Base-by-base conservation (phyloP, 148 eudicot genomes). In the Nepenthes mirabilis region DNA sequence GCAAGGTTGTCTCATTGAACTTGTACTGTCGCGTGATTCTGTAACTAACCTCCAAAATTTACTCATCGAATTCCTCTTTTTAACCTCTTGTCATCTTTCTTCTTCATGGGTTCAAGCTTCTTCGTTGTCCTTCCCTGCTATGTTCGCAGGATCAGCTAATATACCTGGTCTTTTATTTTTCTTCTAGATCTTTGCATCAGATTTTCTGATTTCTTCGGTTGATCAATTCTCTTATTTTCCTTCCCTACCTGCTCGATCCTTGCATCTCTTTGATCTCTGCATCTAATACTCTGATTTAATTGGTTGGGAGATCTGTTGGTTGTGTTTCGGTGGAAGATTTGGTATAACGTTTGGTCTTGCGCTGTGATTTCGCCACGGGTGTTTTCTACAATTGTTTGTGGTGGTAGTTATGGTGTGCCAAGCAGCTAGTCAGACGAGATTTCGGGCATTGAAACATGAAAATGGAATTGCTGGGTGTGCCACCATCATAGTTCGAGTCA, bases 381-480 rank as follows among this genome's bases (percentile, higher is more conserved):
- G 59, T 40, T 14, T 12, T 51, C 32, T 9, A 56, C 59, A 56
- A 56, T 53, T 37, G 23, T 49, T 57, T 58, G 56, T 61, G 67
- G 62, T 37, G 61, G 90, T 85, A 93, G 98, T 88, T 86, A 93
- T 93, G 98, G 96, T 93, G 78, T 77, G 96, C 83, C 98, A 93
- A 84, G 86, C 85, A 79, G 98, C 96, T n/a, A 64, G 91, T 51
- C 80, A 88, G 75, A 93, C 98, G 73, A 86, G 79, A 86, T 93
- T 93, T 64, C 88, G 98, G 65, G 84, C 91, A 57, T 74, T 79
- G 82, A 88, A 93, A 77, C 95, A 93, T 67, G 87, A 80, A 58
- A 93, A 68, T 73, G 96, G 98, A 67, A 75, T 82, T 78, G 88
- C 84, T 70, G 98, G 98, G 58, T 74, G 70, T 72, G 74, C 90